Evolutionary conservation across 805 yeast genomes (phyloP), one percentile per base, ranked within the genome.

Genomic region (Saturnispora dispora): DNA sequence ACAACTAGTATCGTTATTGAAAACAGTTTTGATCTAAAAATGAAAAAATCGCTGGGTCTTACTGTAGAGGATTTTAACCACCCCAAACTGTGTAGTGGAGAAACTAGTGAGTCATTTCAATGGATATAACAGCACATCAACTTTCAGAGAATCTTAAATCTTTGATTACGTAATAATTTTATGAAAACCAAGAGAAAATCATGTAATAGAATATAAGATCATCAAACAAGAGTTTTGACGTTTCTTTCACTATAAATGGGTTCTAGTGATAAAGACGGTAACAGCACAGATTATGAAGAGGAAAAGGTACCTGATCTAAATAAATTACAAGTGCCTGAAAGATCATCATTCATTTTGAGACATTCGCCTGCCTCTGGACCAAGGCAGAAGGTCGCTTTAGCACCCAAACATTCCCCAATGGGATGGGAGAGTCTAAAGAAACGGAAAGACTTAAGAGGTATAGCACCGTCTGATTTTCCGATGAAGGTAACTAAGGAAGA

Each of bases 361-460:
- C 48, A 54, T 35, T 61, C 63, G 9, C 60, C 62, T 10, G 61
- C 58, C 42, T 43, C 57, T 4, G 52, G 39, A 20, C 36, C 53
- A 40, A 27, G 82, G 13, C 66, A 64, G 48, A 86, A 88, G 58
- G 90, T 87, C 4, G 72, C 67, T 0, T 71, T 88, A 17, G 71
- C 75, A 42, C 95, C 93, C 0, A 95, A 95, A 1, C 87, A 82
- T 60, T 88, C 96, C 2, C 90, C 95, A 0, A 65, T 88, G 54
- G 96, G 88, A 63, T 88, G 96, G 96, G 95, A 90, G 13, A 66
- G 73, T 8, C 63, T 79, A 27, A 81, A 79, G 48, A 62, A 68
- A 13, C 68, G 74, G 6, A 76, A 67, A 52, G 72, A 79, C 53
- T 71, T 85, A 41, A 65, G 86, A 56, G 84, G 81, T 2, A 72